These are phyloP conservation scores for Ascochyta lentis DNA, from an alignment of 2,329 filamentous ascomycete species.

Conservation along the genomic window DNA sequence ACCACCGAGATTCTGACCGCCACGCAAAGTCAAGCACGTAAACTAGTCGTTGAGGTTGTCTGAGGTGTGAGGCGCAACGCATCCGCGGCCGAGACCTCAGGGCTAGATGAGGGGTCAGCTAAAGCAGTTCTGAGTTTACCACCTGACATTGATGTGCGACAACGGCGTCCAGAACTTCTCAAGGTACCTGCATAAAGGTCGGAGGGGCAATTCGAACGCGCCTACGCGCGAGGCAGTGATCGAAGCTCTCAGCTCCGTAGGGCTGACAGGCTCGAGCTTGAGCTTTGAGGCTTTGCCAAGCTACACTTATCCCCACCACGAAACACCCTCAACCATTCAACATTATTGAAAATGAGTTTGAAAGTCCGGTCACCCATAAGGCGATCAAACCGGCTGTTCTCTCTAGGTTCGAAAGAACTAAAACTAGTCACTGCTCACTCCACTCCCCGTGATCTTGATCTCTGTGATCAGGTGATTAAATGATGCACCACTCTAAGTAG, in stretches of 20 bases:
- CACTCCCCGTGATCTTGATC: neutral
- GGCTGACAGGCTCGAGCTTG: conserved; percentile 28
- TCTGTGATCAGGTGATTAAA: neutral
- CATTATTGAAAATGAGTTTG: neutral
- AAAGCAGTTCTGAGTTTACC: conserved; percentile 25
- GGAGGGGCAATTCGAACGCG: conserved; percentile 1
- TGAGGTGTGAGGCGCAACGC: conserved; percentile 27
- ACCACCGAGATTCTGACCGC: conserved; percentile 37
- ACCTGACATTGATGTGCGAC: conserved; percentile 34
- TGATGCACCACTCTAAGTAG: neutral
- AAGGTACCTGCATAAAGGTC: conserved; percentile 39
- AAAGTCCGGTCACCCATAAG: neutral
- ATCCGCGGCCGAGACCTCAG: conserved; percentile 42
- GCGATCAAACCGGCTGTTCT: neutral
- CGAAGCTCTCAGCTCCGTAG: conserved; percentile 18
- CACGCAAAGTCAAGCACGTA: conserved; percentile 27
- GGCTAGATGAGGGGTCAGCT: conserved; percentile 27
- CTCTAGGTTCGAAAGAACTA: neutral
- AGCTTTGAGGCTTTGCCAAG: conserved; percentile 10
- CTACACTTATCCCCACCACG: neutral
- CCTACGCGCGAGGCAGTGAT: conserved; percentile 11
- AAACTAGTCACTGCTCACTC: neutral
- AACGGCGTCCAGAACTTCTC: conserved; percentile 20
- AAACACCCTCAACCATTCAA: conserved; percentile 2
- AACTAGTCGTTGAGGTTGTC: conserved; percentile 16